These are phyloP conservation scores for Petasospora fabianii DNA, from an alignment of 1,139 yeast genomes.

Conservation along the genomic window DNA sequence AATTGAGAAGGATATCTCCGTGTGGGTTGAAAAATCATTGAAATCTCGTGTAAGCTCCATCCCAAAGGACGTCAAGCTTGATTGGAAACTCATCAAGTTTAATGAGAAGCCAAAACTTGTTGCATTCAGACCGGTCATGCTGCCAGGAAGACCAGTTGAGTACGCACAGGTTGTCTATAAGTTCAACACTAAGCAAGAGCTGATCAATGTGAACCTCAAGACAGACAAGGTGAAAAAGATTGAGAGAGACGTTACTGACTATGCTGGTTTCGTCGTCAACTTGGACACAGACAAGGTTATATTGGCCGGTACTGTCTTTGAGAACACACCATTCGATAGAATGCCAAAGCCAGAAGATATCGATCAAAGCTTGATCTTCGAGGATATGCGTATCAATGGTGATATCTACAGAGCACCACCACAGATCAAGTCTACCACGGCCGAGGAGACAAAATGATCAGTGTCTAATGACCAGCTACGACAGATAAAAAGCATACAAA, in stretches of 20 bases:
- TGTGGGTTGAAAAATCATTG: constrained; percentile 62
- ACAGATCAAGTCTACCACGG: constrained; percentile 3
- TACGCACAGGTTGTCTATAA: constrained; percentile 74
- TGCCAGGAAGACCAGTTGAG: constrained; percentile 54
- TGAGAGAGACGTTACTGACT: constrained; percentile 65
- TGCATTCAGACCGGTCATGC: constrained; percentile 66
- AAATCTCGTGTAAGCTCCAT: constrained; percentile 47
- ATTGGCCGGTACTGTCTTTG: constrained; percentile 80
- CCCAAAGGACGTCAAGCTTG: constrained; percentile 57
- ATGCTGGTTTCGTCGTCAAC: constrained; percentile 73
- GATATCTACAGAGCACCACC: constrained; percentile 45
- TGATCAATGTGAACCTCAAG: constrained; percentile 47
- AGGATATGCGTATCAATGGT: constrained; percentile 46
- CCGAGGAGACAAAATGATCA: constrained; percentile 1
- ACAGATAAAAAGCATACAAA: too few species aligned
- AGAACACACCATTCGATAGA: constrained; percentile 44
- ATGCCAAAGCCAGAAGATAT: constrained; percentile 34
- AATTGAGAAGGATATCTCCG: constrained; percentile 44
- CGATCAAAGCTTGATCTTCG: constrained; percentile 34
- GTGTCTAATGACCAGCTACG: background rate
- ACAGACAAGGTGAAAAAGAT: constrained; percentile 43
- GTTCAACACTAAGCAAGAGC: constrained; percentile 68
- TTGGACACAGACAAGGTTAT: constrained; percentile 63
- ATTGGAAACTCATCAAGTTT: constrained; percentile 75
- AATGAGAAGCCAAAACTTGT: constrained; percentile 70